phyloP scores from a whole-genome alignment of 1,139 yeast species.

The Sugiyamaella xylanicola region DNA sequence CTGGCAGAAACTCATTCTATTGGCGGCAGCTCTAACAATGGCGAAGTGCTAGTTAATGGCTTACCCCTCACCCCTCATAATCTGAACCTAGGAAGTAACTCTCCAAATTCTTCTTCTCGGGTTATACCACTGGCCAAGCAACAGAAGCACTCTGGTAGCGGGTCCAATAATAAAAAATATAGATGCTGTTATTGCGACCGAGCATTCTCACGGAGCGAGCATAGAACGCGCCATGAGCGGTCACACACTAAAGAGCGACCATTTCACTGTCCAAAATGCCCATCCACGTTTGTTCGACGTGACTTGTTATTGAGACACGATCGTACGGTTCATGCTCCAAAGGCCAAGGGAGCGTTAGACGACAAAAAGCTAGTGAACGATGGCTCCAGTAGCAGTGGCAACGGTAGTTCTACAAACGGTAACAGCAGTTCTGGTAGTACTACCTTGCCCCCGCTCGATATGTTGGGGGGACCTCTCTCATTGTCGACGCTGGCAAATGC shows the following conservation, averaged over 20 bases:
- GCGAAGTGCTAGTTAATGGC: not conserved
- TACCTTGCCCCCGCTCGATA: constrained; percentile 12
- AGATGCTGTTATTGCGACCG: constrained; percentile 80
- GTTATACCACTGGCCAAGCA: not conserved
- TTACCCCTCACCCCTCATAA: not conserved
- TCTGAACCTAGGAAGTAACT: constrained; percentile 2
- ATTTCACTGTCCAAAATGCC: constrained; percentile 70
- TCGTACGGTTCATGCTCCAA: constrained; percentile 67
- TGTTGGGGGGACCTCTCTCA: constrained; percentile 12
- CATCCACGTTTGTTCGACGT: constrained; percentile 72
- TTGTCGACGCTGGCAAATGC: constrained; percentile 21
- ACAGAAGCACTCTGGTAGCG: constrained; percentile 1
- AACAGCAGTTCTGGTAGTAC: constrained; percentile 3
- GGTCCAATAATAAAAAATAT: constrained; percentile 48
- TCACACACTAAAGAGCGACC: constrained; percentile 86
- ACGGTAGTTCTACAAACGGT: constrained; percentile 3
- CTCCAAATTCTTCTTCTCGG: not conserved
- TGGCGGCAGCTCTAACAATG: not conserved
- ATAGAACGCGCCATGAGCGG: constrained; percentile 78
- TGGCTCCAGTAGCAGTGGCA: constrained; percentile 2
- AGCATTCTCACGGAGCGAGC: constrained; percentile 80
- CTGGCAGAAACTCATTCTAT: not conserved
- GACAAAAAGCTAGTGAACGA: constrained; percentile 4
- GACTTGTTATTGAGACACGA: constrained; percentile 77
- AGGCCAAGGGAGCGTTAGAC: constrained; percentile 15